phyloP scores from a whole-genome alignment of 2,329 filamentous ascomycete species.

The Cordyceps pruinosa region DNA sequence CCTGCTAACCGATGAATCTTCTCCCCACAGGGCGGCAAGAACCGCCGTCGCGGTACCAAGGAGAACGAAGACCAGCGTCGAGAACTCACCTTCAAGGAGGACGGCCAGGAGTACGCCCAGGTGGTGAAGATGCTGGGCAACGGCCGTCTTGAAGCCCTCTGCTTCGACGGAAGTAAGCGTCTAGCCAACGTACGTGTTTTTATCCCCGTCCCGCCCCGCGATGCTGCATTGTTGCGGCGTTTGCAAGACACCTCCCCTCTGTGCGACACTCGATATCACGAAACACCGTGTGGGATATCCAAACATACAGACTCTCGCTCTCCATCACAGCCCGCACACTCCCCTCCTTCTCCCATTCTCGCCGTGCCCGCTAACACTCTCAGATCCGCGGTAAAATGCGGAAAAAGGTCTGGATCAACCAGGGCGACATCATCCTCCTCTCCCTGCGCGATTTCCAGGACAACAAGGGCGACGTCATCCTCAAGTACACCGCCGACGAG shows the following conservation, averaged over 20 bases:
- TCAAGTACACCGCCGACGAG: conserved; percentile 95
- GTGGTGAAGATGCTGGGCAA: conserved; percentile 89
- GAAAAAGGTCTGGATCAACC: conserved; percentile 99
- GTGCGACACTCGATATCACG: not conserved
- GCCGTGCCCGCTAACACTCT: conserved; percentile 48
- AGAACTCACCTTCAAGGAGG: conserved; percentile 97
- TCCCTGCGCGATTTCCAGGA: conserved; percentile 90
- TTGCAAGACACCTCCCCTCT: not conserved
- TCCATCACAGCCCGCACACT: no score
- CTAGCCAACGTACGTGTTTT: conserved; percentile 32
- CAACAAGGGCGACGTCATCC: conserved; percentile 92
- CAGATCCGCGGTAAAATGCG: conserved; percentile 80
- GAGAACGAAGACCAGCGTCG: conserved; percentile 99
- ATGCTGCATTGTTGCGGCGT: not conserved
- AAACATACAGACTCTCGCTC: not conserved
- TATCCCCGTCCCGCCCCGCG: not conserved
- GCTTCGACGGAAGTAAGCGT: conserved; percentile 72
- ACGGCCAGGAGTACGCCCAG: conserved; percentile 65
- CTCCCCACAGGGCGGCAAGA: conserved; percentile 81
- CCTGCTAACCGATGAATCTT: conserved; percentile 18
- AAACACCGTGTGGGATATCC: not conserved
- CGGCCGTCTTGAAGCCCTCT: conserved; percentile 84
- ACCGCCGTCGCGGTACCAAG: conserved; percentile 96
- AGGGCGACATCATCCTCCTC: conserved; percentile 87
- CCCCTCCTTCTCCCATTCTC: no score